Percentiles rank a stretch among this genome's conserved stretches.
phyloP scores from a whole-genome alignment of 768 basidiomycete genomes.

The Tylopilus felleus region DNA sequence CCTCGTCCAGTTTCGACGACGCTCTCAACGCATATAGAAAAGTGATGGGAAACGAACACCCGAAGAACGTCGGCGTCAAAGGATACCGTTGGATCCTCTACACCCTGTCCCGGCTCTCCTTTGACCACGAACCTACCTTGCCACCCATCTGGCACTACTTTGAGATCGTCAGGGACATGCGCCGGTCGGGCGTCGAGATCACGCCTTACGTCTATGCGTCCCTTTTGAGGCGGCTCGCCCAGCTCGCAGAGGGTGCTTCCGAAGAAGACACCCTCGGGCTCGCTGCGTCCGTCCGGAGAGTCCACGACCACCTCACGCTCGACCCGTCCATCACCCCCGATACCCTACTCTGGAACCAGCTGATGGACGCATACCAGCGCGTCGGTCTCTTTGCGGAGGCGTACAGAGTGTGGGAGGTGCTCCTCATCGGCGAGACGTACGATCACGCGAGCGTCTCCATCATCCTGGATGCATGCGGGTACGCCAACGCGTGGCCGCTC shows the following conservation, averaged over 20 bases:
- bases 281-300: conserved; percentile 51
- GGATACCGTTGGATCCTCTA: conserved; percentile 65
- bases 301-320: conserved; percentile 75
- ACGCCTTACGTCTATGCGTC: conserved; percentile 63
- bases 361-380: conserved; percentile 90
- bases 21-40: conserved; percentile 62
- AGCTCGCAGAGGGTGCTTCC: conserved; percentile 36
- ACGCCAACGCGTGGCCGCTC: conserved; percentile 45
- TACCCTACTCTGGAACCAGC: conserved; percentile 66
- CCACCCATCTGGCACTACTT: conserved; percentile 58
- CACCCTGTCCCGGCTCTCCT: conserved; percentile 58
- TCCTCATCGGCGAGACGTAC: conserved; percentile 56
- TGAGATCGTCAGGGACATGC: conserved; percentile 80
- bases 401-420: conserved; percentile 75
- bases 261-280: conserved; percentile 33
- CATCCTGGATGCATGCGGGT: conserved; percentile 82
- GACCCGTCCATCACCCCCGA: conserved; percentile 77
- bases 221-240: conserved; percentile 54
- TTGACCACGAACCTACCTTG: conserved; percentile 37
- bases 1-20: conserved; percentile 48
- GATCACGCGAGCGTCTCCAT: conserved; percentile 71
- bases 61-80: conserved; percentile 44
- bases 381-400: conserved; percentile 67
- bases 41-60: conserved; percentile 29
- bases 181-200: conserved; percentile 53